These are phyloP conservation scores for Austroboletus sp. DNA, from an alignment of 1,284 basidiomycete species.

Conservation along the genomic window DNA sequence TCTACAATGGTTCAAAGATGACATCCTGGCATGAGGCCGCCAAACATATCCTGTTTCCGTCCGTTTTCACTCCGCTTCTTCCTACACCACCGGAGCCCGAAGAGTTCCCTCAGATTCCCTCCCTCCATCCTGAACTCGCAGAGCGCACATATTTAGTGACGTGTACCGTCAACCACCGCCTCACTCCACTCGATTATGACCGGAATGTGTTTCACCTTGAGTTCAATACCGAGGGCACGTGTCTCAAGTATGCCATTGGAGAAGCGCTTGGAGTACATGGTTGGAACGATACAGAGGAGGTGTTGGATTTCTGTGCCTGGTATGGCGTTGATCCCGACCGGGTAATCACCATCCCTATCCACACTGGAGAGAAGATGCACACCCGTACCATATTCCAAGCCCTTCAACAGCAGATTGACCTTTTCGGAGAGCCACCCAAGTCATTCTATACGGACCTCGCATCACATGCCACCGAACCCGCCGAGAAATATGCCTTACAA, in stretches of 20 bases:
- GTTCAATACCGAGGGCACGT: conserved; percentile 88
- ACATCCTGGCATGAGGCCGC: conserved; percentile 83
- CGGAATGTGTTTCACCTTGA: conserved; percentile 99
- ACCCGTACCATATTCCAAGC: conserved; percentile 93
- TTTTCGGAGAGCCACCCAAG: conserved; percentile 94
- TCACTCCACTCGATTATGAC: conserved; percentile 93
- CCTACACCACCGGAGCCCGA: conserved; percentile 29
- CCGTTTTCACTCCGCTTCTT: conserved; percentile 59
- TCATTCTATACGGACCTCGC: conserved; percentile 90
- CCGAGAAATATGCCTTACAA: conserved; percentile 77
- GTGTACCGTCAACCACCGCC: conserved; percentile 88
- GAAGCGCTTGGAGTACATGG: conserved; percentile 97
- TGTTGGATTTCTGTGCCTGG: conserved; percentile 85
- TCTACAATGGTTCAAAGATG: conserved; percentile 56
- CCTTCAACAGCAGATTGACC: conserved; percentile 92
- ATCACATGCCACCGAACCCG: conserved; percentile 62
- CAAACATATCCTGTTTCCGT: conserved; percentile 83
- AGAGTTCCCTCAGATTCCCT: conserved; percentile 54
- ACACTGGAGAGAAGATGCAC: conserved; percentile 60
- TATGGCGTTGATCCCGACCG: conserved; percentile 82
- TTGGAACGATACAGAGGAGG: conserved; percentile 91
- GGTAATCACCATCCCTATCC: conserved; percentile 75
- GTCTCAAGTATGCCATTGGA: conserved; percentile 90
- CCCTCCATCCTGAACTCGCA: conserved; percentile 77
- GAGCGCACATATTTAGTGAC: conserved; percentile 93